phyloP scores from a whole-genome alignment of 139 green algal genomes.

The Raphidocelis subcapitata region DNA sequence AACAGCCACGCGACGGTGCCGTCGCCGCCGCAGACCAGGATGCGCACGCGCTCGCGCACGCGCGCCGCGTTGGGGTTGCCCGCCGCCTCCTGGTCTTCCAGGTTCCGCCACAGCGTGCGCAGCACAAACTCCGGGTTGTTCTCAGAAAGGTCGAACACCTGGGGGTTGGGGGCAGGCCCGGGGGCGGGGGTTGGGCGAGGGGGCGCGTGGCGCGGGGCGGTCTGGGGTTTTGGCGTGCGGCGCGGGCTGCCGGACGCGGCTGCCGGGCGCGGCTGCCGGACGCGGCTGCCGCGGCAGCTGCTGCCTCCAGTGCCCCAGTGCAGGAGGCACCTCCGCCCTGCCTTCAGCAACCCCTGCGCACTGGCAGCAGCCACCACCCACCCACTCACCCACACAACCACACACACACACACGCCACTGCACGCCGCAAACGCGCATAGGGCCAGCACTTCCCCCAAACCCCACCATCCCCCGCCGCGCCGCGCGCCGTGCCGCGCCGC shows the following conservation, averaged over 20 bases:
- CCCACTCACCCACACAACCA: too few relatives aligned
- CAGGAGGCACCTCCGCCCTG: background rate
- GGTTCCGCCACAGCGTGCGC: constrained; percentile 64
- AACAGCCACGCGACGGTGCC: constrained; percentile 68
- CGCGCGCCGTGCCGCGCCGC: background rate
- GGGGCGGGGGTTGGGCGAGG: background rate
- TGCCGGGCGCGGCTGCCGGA: too few relatives aligned
- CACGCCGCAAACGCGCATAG: background rate
- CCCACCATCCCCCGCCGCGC: background rate
- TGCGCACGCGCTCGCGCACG: constrained; percentile 58
- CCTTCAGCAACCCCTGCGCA: background rate
- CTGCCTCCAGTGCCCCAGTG: too few relatives aligned
- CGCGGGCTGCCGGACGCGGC: background rate
- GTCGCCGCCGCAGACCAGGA: constrained; percentile 82
- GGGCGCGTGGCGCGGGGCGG: background rate
- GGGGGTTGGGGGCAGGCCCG: background rate
- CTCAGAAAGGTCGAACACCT: constrained; percentile 82
- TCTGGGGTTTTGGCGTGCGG: background rate
- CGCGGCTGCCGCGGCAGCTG: too few relatives aligned
- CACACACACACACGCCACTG: background rate
- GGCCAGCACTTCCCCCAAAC: too few relatives aligned
- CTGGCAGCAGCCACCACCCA: background rate
- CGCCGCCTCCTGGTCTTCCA: constrained; percentile 34
- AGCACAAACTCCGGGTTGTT: constrained; percentile 72
- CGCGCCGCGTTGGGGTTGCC: constrained; percentile 45